Evolutionary conservation across 306 rosid species (phyloP).

Genomic region (Prinsepia uniflora): DNA sequence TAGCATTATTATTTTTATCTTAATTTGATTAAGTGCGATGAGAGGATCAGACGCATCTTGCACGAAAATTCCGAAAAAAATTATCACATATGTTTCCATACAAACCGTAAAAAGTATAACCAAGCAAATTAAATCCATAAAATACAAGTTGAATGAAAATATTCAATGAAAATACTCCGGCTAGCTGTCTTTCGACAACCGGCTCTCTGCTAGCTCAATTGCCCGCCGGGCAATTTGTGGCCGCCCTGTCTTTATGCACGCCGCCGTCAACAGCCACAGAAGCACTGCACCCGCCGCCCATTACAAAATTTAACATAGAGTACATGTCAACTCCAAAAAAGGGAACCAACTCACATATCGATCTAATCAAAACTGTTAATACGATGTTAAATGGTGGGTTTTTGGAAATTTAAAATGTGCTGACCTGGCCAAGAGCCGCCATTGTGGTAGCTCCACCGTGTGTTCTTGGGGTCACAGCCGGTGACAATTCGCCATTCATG

Average conservation of each 20-base stretch:
- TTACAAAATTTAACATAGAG: background rate
- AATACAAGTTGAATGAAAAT: no score
- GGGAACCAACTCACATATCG: no score
- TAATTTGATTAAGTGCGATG: no score
- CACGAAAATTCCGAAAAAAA: no score
- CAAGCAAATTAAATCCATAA: no score
- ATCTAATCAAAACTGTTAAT: no score
- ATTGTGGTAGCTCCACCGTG: slow-evolving; percentile 43
- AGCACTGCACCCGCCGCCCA: slow-evolving; percentile 20
- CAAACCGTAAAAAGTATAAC: no score
- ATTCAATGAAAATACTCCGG: slow-evolving; percentile 20
- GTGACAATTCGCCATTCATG: slow-evolving; percentile 33
- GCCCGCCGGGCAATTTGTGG: slow-evolving; percentile 36
- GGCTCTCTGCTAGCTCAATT: slow-evolving; percentile 29
- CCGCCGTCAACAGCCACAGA: slow-evolving; percentile 36
- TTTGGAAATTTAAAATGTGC: background rate
- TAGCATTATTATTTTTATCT: no score
- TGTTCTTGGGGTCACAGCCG: slow-evolving; percentile 41
- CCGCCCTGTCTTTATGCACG: slow-evolving; percentile 32
- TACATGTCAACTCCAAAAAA: background rate
- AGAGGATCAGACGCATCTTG: no score
- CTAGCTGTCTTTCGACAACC: slow-evolving; percentile 37
- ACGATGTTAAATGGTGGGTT: no score
- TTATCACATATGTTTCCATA: no score
- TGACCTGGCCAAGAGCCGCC: slow-evolving; percentile 49